Base-by-base conservation (phyloP, 352 stramenopile species). In the Globisporangium orthogonon region DNA sequence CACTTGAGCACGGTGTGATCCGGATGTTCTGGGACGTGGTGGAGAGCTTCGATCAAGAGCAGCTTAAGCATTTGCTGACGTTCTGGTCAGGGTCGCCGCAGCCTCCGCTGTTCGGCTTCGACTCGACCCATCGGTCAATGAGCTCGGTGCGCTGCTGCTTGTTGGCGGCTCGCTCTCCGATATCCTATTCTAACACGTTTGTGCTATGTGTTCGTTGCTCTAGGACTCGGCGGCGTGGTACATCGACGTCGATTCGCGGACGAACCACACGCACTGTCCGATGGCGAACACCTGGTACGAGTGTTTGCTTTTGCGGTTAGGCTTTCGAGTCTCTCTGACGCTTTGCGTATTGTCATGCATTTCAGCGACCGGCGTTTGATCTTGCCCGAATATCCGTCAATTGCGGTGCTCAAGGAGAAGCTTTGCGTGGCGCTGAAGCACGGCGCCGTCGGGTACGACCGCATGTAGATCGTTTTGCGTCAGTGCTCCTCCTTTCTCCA, bases 281-380 rank as follows among this genome's bases (percentile, higher is more conserved):
- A 87, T 81, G 58, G 83, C 80, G 6, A 87, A 89, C 47, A 92
- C 78, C 10, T 92, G 80, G 83, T 92, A 73, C 60, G 43, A 30
- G 15, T 23, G 2, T 15, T 9, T 23, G 33, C 33, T 37, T 23
- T 9, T 37, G 5, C 33, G 33, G 10, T 37, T 37, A 9, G 10
- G 5, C 33, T 37, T 5, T 5, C 5, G 41, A 5, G 41, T 47
- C 28, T 7, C 43, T 30, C 33, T 29, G 7, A 46, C 35, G 44
- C 37, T 41, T 51, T 44, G 5, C 46, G 52, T 18, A 23, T 30
- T 10, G 40, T 29, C 47, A 41, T 60, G 17, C 47, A 23, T 67
- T 9, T 50, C 50, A 92, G 83, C 30, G 83, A 92, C 31, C 76
- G 78, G 13, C 80, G 79, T 5, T 62, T 92, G 52, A 86, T 92